phyloP scores from a whole-genome alignment of 148 eudicot genomes.

The Spergularia marina region DNA sequence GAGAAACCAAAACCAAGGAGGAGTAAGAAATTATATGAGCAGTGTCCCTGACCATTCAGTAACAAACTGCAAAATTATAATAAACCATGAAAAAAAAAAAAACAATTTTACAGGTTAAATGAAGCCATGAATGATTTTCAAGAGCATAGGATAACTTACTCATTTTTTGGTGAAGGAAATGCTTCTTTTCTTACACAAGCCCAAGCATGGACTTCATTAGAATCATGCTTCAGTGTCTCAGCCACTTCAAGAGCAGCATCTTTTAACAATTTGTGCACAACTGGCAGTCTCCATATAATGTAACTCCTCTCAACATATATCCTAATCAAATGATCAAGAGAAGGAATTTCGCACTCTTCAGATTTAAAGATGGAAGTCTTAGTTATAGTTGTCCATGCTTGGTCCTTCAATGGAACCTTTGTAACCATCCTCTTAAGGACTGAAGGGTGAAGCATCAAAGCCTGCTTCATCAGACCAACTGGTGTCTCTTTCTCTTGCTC shows the following conservation, averaged over 20 bases:
- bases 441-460: slow-evolving; percentile 92
- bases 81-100: not conserved
- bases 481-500: slow-evolving; percentile 50
- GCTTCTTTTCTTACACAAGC: slow-evolving; percentile 93
- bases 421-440: slow-evolving; percentile 68
- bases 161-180: slow-evolving; percentile 78
- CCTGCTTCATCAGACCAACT: slow-evolving; percentile 83
- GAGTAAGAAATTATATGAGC: not conserved
- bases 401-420: slow-evolving; percentile 89
- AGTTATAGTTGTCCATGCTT: slow-evolving; percentile 52
- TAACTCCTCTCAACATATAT: slow-evolving; percentile 89
- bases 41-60: not conserved
- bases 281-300: slow-evolving; percentile 95
- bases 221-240: slow-evolving; percentile 48
- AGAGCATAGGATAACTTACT: slow-evolving; percentile 47
- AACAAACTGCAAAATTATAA: not conserved
- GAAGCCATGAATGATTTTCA: slow-evolving; percentile 2
- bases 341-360: slow-evolving; percentile 64
- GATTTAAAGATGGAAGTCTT: slow-evolving; percentile 50
- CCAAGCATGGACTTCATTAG: slow-evolving; percentile 73
- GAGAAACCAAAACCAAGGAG: not conserved
- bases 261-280: slow-evolving; percentile 68
- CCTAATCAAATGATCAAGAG: slow-evolving; percentile 78
- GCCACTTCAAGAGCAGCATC: slow-evolving; percentile 64
- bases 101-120: not conserved